Evolutionary conservation across 2,329 filamentous ascomycete species (phyloP).

Genomic region (Cladosporium sphaerospermum): DNA sequence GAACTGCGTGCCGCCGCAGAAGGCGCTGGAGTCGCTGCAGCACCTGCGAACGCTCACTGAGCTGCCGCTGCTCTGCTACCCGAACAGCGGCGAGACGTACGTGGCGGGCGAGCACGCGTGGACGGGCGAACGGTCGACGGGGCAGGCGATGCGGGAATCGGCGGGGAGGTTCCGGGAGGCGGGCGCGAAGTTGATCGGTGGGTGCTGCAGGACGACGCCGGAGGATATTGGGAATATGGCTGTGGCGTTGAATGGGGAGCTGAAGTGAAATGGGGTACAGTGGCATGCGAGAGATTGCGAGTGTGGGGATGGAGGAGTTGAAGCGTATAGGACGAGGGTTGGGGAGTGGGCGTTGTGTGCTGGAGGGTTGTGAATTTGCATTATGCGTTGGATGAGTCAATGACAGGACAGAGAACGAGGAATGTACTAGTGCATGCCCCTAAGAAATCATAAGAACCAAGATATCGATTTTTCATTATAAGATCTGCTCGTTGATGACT

Average conservation of each 20-base stretch:
- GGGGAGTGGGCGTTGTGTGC: too few species aligned
- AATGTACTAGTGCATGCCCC: too few species aligned
- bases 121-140: slow-evolving; percentile 7
- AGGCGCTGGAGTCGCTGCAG: slow-evolving; percentile 31
- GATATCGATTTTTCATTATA: too few species aligned
- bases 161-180: slow-evolving; percentile 28
- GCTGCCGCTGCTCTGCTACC: slow-evolving; percentile 35
- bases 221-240: slow-evolving; percentile 28
- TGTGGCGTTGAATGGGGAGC: background rate
- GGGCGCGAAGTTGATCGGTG: slow-evolving; percentile 40
- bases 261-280: too few species aligned
- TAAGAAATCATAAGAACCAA: too few species aligned
- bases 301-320: too few species aligned
- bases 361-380: too few species aligned
- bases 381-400: too few species aligned
- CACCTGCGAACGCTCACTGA: slow-evolving; percentile 27
- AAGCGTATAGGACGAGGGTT: too few species aligned
- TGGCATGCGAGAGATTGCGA: too few species aligned
- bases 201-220: slow-evolving; percentile 43
- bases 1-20: slow-evolving; percentile 38
- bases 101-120: slow-evolving; percentile 28
- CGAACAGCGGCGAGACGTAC: slow-evolving; percentile 44
- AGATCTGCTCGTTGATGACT: too few species aligned
- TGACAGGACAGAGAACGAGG: too few species aligned
- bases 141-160: slow-evolving; percentile 17